Evolutionary conservation across 352 stramenopile genomes (phyloP).

Genomic region (Globisporangium ultimum): DNA sequence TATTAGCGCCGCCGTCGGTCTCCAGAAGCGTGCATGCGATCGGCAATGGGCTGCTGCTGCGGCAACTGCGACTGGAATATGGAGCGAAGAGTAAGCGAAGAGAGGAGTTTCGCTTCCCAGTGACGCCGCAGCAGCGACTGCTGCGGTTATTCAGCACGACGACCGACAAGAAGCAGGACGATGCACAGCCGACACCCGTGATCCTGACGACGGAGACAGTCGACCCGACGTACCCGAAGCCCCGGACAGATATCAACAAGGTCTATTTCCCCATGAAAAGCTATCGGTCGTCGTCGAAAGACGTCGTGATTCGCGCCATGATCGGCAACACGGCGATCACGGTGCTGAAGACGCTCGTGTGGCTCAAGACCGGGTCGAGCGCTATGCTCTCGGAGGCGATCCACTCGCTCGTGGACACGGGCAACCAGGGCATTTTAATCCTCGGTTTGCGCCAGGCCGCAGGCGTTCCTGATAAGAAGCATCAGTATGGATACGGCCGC

Average conservation of each 20-base stretch:
- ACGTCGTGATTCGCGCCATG: constrained; percentile 88
- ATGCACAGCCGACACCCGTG: not conserved
- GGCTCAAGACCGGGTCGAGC: constrained; percentile 91
- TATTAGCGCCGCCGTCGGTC: not conserved
- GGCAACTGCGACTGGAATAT: constrained; percentile 8
- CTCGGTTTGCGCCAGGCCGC: constrained; percentile 80
- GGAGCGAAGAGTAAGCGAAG: not conserved
- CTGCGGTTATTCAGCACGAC: constrained; percentile 9
- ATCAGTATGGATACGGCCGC: constrained; percentile 98
- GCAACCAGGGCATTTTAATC: constrained; percentile 94
- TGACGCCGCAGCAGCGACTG: not conserved
- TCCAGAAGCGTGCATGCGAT: constrained; percentile 1
- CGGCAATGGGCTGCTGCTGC: constrained; percentile 2
- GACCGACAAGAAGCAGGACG: not conserved
- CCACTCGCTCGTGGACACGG: constrained; percentile 96
- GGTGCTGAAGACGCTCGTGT: constrained; percentile 87
- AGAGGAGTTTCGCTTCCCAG: constrained; percentile 4
- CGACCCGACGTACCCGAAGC: constrained; percentile 46
- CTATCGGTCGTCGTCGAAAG: constrained; percentile 72
- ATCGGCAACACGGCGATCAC: constrained; percentile 95
- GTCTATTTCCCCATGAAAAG: constrained; percentile 80
- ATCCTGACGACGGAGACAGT: constrained; percentile 14
- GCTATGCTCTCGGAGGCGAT: constrained; percentile 98
- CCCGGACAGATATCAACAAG: constrained; percentile 82
- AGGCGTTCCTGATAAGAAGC: constrained; percentile 89